Base-by-base conservation (phyloP, 208 protist genomes). In the Trypanosoma avium region DNA sequence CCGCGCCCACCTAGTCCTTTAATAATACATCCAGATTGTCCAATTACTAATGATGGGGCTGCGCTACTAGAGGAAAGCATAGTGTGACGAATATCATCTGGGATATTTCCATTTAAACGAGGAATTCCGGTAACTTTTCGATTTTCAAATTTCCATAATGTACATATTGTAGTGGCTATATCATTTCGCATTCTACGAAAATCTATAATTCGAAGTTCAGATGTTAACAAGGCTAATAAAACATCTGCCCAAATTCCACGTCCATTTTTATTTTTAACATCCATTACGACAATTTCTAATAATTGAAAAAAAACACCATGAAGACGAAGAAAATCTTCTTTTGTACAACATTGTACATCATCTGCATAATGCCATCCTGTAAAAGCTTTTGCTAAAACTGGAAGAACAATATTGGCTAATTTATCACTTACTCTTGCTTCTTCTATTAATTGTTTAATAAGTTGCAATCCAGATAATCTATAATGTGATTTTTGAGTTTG, bases 291-390 rank as follows among this genome's bases (percentile, higher is more conserved):
- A 0, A 72, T 70, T 26, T 92, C 79, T 22, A 94, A 67, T 6
- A 94, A 70, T 49, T 93, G 79, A 47, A 94, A 93, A 54, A 87
- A 94, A 30, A 73, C 80, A 53, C 79, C 77, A 55, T 92, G 88
- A 46, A 97, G 62, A 33, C 84, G 88, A 29, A 84, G 75, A 50
- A 87, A 65, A 49, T 85, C 77, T 62, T 93, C 88, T 15, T 79
- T 82, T 38, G 86, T 85, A 77, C 86, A 93, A 63, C 91, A 82
- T 43, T 93, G 86, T 10, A 97, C 81, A 33, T 75, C 79, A 53
- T 86, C 78, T 19, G 82, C 79, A 67, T 94, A 94, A 81, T 93
- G 85, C 84, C 88, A 94, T 36, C 73, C 86, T 26, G 79, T 88
- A n/a, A 94, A 57, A 10, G 70, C 45, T 49, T 91, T 90, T n/a